Conservation (phyloP, 2,329 filamentous ascomycete genomes). For the Harringtonia aguacate region DNA sequence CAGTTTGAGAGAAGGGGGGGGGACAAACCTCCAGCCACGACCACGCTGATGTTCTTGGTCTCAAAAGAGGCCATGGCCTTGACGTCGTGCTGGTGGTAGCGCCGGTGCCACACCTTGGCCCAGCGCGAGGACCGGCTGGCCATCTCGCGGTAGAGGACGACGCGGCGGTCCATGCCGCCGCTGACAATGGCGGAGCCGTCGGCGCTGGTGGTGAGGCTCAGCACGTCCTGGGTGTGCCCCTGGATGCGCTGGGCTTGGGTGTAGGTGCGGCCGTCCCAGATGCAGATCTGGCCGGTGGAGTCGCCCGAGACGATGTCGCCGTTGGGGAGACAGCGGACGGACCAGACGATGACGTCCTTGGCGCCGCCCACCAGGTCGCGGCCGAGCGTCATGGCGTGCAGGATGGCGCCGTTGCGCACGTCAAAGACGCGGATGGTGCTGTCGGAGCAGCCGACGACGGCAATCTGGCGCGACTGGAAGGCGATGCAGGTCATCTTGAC, state of each 20-base stretch:
- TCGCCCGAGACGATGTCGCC: conserved; percentile 92
- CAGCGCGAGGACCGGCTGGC: conserved; percentile 53
- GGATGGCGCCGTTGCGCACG: conserved; percentile 61
- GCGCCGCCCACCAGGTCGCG: conserved; percentile 65
- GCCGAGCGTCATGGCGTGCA: conserved; percentile 79
- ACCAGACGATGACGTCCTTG: conserved; percentile 86
- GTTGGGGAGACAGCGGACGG: conserved; percentile 75
- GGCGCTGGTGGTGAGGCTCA: conserved; percentile 73
- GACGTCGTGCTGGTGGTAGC: conserved; percentile 89
- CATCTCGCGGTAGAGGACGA: conserved; percentile 67
- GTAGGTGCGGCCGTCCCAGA: conserved; percentile 91
- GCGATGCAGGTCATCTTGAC: conserved; percentile 82
- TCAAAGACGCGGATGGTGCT: conserved; percentile 90
- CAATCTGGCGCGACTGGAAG: conserved; percentile 74
- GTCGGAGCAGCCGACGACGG: conserved; percentile 91
- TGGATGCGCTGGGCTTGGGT: conserved; percentile 78
- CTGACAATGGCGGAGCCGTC: conserved; percentile 79
- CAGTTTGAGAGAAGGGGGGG: no score
- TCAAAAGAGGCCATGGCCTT: conserved; percentile 92
- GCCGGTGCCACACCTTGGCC: conserved; percentile 74
- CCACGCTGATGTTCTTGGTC: conserved; percentile 67
- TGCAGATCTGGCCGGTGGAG: conserved; percentile 83
- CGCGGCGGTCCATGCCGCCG: conserved; percentile 83
- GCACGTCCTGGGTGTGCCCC: conserved; percentile 78
- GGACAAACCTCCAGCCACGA: conserved; percentile 68